These are phyloP conservation scores for Nepenthes alata DNA, from an alignment of 179 eudicot genomes.

Conservation along the genomic window DNA sequence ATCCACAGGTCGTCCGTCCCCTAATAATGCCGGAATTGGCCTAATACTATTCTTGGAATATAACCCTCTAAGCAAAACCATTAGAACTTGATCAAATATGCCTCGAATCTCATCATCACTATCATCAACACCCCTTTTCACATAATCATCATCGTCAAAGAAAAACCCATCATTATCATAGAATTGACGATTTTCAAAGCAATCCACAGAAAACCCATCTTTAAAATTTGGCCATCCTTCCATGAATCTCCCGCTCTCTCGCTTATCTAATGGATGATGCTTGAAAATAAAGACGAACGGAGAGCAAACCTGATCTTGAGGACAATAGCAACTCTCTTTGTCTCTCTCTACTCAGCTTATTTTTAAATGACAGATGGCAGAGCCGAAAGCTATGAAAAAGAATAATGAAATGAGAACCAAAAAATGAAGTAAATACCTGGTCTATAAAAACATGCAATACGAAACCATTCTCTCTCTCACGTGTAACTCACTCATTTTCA, in stretches of 20 bases:
- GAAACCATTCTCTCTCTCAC: too few species aligned
- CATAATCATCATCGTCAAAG: constrained; percentile 23
- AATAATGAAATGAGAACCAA: too few species aligned
- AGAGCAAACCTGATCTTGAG: too few species aligned
- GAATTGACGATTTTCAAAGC: constrained; percentile 16
- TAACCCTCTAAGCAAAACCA: constrained; percentile 40
- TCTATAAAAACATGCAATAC: too few species aligned
- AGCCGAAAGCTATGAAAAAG: too few species aligned
- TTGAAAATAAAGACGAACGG: too few species aligned
- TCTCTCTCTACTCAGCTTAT: too few species aligned
- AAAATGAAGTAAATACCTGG: too few species aligned
- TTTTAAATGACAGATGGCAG: too few species aligned
- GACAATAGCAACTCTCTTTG: too few species aligned
- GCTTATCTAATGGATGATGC: too few species aligned
- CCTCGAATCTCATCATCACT: constrained; percentile 33
- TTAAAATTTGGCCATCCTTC: constrained; percentile 27
- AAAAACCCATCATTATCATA: constrained; percentile 13
- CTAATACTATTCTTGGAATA: constrained; percentile 31
- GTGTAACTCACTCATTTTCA: too few species aligned
- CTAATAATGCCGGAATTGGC: constrained; percentile 50
- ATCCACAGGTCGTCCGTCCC: constrained; percentile 51
- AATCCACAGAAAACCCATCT: constrained; percentile 24
- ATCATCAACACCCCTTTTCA: constrained; percentile 29
- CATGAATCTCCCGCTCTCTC: constrained; percentile 18
- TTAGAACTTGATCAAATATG: constrained; percentile 59